These are phyloP conservation scores for Pythium brachiatum DNA, from an alignment of 352 stramenopile species.

Conservation along the genomic window DNA sequence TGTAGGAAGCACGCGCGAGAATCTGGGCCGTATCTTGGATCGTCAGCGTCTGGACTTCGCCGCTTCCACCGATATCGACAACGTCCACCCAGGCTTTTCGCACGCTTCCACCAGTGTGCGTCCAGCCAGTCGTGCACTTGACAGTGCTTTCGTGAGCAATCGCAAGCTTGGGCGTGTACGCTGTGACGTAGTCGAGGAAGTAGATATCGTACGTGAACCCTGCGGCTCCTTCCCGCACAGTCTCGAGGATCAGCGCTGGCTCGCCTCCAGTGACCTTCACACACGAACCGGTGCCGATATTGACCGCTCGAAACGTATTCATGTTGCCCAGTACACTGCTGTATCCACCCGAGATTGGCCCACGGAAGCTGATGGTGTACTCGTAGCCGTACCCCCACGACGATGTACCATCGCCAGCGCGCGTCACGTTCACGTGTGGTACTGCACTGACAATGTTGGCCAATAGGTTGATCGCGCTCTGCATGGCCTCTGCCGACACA, in stretches of 20 bases:
- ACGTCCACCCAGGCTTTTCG: conserved; percentile 45
- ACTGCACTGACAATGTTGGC: conserved; percentile 35
- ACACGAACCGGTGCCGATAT: conserved; percentile 46
- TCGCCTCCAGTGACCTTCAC: conserved; percentile 36
- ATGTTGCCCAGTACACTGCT: conserved; percentile 66
- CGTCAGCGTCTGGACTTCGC: conserved; percentile 54
- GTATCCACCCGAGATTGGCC: conserved; percentile 48
- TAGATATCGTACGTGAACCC: conserved; percentile 79
- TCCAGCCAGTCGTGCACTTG: conserved; percentile 28
- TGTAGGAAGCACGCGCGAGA: conserved; percentile 28
- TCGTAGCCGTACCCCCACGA: conserved; percentile 78
- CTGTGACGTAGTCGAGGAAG: conserved; percentile 49
- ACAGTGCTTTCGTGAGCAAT: conserved; percentile 34
- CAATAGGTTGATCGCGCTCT: conserved; percentile 62
- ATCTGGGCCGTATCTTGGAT: conserved; percentile 33
- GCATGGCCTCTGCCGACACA: conserved; percentile 50
- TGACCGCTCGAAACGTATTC: conserved; percentile 43
- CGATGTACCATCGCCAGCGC: conserved; percentile 56
- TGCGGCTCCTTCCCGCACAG: conserved; percentile 49
- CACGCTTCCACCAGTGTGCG: conserved; percentile 33
- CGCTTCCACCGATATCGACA: conserved; percentile 53
- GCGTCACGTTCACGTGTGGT: conserved; percentile 65
- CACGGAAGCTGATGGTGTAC: conserved; percentile 65
- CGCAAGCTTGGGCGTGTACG: conserved; percentile 33
- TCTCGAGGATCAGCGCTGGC: conserved; percentile 67